These are phyloP conservation scores for Sabuloglossum arenarium DNA, from an alignment of 495 filamentous ascomycete genomes.

Conservation along the genomic window DNA sequence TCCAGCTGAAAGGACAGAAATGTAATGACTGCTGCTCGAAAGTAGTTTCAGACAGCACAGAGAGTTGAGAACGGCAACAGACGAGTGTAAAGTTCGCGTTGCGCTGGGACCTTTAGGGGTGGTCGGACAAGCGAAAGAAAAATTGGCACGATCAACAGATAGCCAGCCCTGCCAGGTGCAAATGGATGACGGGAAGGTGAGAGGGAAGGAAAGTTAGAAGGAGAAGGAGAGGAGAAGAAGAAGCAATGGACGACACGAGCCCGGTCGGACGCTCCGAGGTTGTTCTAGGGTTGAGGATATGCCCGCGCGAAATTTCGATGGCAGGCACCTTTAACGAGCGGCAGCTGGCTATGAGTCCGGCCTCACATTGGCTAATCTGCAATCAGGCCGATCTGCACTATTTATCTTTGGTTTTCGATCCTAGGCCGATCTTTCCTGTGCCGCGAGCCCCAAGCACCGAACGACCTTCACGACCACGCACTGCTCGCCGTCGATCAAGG, in stretches of 20 bases:
- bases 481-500: neutral
- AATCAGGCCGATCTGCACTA: neutral
- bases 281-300: conserved; percentile 1
- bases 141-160: conserved; percentile 3
- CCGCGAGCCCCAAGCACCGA: neutral
- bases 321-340: conserved; percentile 2
- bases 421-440: neutral
- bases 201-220: neutral
- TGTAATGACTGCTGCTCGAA: neutral
- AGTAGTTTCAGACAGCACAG: neutral
- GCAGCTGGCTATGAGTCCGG: neutral
- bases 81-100: neutral
- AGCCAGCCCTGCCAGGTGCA: conserved; percentile 2
- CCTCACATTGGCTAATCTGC: conserved; percentile 1
- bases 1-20: neutral
- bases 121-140: conserved; percentile 3
- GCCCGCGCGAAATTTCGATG: conserved; percentile 1
- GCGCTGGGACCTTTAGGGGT: conserved; percentile 2
- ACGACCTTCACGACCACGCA: neutral
- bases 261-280: conserved; percentile 2
- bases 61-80: neutral
- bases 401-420: neutral
- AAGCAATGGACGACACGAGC: conserved; percentile 2
- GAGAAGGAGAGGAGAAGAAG: conserved; percentile 1
- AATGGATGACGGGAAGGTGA: neutral